Evolutionary conservation across 1,284 basidiomycete genomes (phyloP).

Genomic region (Malassezia nana): DNA sequence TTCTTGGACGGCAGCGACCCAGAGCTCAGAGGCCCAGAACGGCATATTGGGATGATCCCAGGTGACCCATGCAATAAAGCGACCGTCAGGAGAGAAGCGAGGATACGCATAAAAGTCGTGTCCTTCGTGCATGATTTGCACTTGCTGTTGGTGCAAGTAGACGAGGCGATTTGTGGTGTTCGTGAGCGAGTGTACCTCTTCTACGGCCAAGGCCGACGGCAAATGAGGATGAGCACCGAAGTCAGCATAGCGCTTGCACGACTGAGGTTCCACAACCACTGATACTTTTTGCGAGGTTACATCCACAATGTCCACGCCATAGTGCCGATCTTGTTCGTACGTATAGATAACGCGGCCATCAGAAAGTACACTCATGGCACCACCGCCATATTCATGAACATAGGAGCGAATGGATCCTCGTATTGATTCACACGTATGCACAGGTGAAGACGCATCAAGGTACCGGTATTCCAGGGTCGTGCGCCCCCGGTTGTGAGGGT

Average conservation of each 20-base stretch:
- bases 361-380: constrained; percentile 23
- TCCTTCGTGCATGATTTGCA: constrained; percentile 13
- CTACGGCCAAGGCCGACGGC: constrained; percentile 54
- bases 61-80: constrained; percentile 59
- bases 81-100: constrained; percentile 61
- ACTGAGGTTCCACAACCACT: constrained; percentile 49
- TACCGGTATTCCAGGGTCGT: constrained; percentile 51
- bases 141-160: constrained; percentile 52
- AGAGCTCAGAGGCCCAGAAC: constrained; percentile 62
- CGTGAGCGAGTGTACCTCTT: constrained; percentile 61
- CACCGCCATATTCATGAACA: constrained; percentile 42
- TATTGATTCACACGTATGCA: constrained; percentile 6
- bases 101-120: constrained; percentile 48
- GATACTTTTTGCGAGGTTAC: background rate
- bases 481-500: constrained; percentile 29
- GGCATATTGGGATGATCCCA: constrained; percentile 70
- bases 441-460: constrained; percentile 13
- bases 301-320: constrained; percentile 16
- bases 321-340: constrained; percentile 24
- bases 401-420: constrained; percentile 27
- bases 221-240: constrained; percentile 48
- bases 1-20: constrained; percentile 50
- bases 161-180: constrained; percentile 57
- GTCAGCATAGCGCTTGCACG: constrained; percentile 56
- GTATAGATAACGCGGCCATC: constrained; percentile 28